phyloP scores from a whole-genome alignment of 805 yeast species.

The Suhomyces sp. region DNA sequence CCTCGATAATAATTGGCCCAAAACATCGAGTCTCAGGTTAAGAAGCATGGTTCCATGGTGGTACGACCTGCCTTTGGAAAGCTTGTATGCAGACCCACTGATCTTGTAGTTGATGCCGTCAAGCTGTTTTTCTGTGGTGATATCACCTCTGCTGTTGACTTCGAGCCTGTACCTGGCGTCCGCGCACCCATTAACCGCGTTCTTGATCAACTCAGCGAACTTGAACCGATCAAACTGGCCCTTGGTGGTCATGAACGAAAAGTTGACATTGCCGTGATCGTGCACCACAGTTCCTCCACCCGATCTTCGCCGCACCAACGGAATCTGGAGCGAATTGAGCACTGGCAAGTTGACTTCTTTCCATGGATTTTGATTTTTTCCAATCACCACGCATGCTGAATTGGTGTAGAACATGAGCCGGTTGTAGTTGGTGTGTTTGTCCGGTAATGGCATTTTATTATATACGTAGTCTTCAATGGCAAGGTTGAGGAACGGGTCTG shows the following conservation, averaged over 20 bases:
- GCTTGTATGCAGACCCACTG: constrained; percentile 90
- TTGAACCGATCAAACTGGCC: constrained; percentile 58
- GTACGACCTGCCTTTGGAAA: constrained; percentile 75
- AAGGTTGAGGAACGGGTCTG: constrained; percentile 70
- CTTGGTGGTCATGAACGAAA: constrained; percentile 72
- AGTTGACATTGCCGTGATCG: constrained; percentile 85
- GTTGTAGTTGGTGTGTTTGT: constrained; percentile 30
- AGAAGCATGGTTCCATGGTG: constrained; percentile 97
- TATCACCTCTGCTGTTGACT: constrained; percentile 80
- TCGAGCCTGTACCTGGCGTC: constrained; percentile 25
- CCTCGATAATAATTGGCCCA: constrained; percentile 58
- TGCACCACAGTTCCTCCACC: constrained; percentile 99
- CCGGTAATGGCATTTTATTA: constrained; percentile 50
- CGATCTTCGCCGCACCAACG: constrained; percentile 71
- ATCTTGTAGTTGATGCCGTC: constrained; percentile 50
- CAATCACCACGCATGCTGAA: constrained; percentile 84
- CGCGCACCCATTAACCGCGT: constrained; percentile 24
- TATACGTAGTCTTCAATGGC: constrained; percentile 82
- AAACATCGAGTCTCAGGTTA: constrained; percentile 55
- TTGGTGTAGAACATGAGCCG: constrained; percentile 74
- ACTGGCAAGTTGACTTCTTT: constrained; percentile 69
- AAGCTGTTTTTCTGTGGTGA: constrained; percentile 40
- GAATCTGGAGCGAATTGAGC: constrained; percentile 50
- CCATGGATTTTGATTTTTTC: constrained; percentile 96
- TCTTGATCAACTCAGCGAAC: constrained; percentile 47